Conservation (phyloP, 768 basidiomycete species). For the Galerina sulciceps region DNA sequence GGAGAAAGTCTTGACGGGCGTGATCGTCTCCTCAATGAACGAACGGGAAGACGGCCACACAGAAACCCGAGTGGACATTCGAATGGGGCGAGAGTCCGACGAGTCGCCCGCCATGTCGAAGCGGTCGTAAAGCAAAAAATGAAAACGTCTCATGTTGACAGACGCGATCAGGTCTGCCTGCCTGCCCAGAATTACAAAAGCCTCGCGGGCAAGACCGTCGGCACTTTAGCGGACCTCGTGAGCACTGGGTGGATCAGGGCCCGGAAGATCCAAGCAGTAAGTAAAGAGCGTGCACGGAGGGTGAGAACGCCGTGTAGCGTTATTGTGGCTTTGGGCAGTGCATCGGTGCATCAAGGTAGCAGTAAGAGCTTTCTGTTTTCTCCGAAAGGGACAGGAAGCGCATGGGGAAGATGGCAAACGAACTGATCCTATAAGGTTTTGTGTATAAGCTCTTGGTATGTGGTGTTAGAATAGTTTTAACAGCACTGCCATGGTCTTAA, state of each 20-base stretch:
- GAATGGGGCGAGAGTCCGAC: background rate
- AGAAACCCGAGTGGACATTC: background rate
- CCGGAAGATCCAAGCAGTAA: background rate
- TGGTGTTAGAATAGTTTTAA: too few relatives aligned
- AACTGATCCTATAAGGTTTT: too few relatives aligned
- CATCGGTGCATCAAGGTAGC: background rate
- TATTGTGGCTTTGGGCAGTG: background rate
- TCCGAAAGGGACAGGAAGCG: background rate
- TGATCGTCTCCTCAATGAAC: background rate
- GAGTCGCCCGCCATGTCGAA: background rate
- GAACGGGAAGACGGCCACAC: background rate
- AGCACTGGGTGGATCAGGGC: background rate
- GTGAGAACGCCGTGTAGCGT: background rate
- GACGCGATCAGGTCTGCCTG: background rate
- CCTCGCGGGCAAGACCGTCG: background rate
- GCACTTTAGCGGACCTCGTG: slow-evolving; percentile 1
- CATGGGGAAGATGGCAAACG: background rate
- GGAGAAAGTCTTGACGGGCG: background rate
- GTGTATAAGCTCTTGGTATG: too few relatives aligned
- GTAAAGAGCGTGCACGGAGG: background rate
- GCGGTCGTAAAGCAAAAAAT: background rate
- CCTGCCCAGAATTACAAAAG: too few relatives aligned
- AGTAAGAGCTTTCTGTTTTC: background rate
- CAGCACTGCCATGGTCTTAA: too few relatives aligned
- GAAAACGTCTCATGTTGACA: slow-evolving; percentile 4